Evolutionary conservation across 164 flowering plant species (phyloP).

Genomic region (Kingdonia uniflora): DNA sequence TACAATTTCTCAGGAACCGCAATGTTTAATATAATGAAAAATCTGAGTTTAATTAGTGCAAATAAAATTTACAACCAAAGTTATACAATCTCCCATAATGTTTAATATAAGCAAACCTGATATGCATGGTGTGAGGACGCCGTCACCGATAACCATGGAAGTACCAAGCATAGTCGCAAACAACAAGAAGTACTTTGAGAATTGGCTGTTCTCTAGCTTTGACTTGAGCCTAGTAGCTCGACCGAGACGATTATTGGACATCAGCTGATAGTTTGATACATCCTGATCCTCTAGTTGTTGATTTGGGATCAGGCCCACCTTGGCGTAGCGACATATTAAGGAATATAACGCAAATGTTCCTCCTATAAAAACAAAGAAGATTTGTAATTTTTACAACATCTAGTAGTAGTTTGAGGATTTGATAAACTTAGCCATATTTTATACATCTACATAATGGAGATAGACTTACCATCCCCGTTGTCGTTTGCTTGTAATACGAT

Average conservation of each 20-base stretch:
- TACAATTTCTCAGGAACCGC: too few species aligned
- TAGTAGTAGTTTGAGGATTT: too few species aligned
- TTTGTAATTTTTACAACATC: too few species aligned
- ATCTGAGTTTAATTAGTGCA: too few species aligned
- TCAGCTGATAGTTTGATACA: slow-evolving; percentile 14
- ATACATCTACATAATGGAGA: too few species aligned
- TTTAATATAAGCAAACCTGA: too few species aligned
- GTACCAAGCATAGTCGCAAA: slow-evolving; percentile 23
- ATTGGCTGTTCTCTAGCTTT: slow-evolving; percentile 12
- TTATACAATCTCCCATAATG: too few species aligned
- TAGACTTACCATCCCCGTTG: slow-evolving; percentile 59
- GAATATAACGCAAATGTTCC: slow-evolving; percentile 27
- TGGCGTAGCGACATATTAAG: slow-evolving; percentile 22
- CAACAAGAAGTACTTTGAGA: slow-evolving; percentile 14
- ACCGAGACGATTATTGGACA: slow-evolving; percentile 7
- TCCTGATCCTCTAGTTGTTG: slow-evolving; percentile 21
- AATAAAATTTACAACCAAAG: too few species aligned
- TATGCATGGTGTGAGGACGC: slow-evolving; percentile 26
- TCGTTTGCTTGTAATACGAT: slow-evolving; percentile 69
- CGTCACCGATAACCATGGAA: slow-evolving; percentile 27
- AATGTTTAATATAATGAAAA: too few species aligned
- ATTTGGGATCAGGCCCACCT: slow-evolving; percentile 20
- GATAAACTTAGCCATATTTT: too few species aligned
- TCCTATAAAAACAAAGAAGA: slow-evolving; percentile 5
- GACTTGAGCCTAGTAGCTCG: slow-evolving; percentile 17